Evolutionary conservation across 192 early-diverging fungal species (phyloP).

Genomic region (Backusella tuberculispora): DNA sequence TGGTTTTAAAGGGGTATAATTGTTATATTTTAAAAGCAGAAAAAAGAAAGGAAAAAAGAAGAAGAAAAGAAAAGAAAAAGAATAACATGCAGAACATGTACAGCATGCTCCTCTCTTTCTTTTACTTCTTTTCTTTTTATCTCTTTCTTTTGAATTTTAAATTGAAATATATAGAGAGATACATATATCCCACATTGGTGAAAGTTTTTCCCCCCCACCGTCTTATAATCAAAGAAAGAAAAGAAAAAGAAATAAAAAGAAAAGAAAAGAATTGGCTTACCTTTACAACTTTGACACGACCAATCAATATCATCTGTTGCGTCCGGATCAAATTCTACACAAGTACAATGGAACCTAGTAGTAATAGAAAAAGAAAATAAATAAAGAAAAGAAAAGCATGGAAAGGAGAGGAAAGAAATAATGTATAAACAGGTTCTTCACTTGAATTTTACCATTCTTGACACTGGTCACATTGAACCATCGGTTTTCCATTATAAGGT

Average conservation of each 20-base stretch:
- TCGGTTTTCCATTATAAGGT: slow-evolving; percentile 70
- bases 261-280: not conserved
- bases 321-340: slow-evolving; percentile 38
- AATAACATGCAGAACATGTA: not conserved
- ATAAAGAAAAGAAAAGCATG: too few species aligned
- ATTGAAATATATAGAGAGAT: not conserved
- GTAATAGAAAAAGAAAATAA: not conserved
- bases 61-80: slow-evolving; percentile 5
- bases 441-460: slow-evolving; percentile 66
- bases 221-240: slow-evolving; percentile 6
- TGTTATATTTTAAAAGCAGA: not conserved
- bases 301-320: slow-evolving; percentile 40
- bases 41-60: not conserved
- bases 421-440: not conserved
- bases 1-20: slow-evolving; percentile 19
- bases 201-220: not conserved
- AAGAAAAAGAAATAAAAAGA: not conserved
- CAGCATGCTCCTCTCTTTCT: not conserved
- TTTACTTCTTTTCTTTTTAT: not conserved
- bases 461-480: slow-evolving; percentile 79
- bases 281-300: slow-evolving; percentile 34
- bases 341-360: slow-evolving; percentile 42
- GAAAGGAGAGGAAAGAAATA: not conserved
- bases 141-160: not conserved
- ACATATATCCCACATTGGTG: not conserved